Base-by-base conservation (phyloP, 345 rosid species). In the Leavenworthia alabamica region DNA sequence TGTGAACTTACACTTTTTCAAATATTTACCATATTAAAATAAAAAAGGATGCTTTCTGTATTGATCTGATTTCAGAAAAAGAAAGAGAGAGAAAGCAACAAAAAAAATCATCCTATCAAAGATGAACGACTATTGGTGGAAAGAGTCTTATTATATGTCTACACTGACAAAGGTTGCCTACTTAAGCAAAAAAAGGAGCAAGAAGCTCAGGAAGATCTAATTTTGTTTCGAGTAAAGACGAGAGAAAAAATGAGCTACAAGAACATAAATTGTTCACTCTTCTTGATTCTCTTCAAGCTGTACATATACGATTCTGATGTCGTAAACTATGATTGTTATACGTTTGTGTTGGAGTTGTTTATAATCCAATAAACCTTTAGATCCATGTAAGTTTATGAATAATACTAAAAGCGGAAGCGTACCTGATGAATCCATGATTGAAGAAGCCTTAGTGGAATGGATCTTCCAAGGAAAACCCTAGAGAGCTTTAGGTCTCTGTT, bases 191-290 rank as follows among this genome's bases (percentile, higher is more conserved):
- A 5, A 43, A 35, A 2, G 24, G 3, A 20, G 1, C 14, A 44
- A 45, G 7, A 35, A 45, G 37, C 55, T 16, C 15, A 36, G 11
- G 43, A 29, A 41, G 8, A 39, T 35, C 6, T n/a, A 69, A 20
- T 11, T 54, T 17, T 67, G 14, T 13, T 37, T 37, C 1, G 14
- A 9, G 35, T 29, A 29, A 6, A 35, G 22, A 59, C 37, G 14
- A 29, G 41, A 36, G 22, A 59, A 41, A 68, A 59, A 23, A 60
- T 60, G 66, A 58, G 14, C 51, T n/a, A 31, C 10, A 22, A 10
- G n/a, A 37, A 31, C 10, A 41, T 6, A 24, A 26, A 1, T 7
- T 32, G 6, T 20, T 50, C 47, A 3, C 26, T 24, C 15, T 53
- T 52, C 2, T 37, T 32, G 52, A 59, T 32, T 8, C 15, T 33